Evolutionary conservation across 257 asterid genomes (phyloP).

Genomic region (Leptodermis oblonga): DNA sequence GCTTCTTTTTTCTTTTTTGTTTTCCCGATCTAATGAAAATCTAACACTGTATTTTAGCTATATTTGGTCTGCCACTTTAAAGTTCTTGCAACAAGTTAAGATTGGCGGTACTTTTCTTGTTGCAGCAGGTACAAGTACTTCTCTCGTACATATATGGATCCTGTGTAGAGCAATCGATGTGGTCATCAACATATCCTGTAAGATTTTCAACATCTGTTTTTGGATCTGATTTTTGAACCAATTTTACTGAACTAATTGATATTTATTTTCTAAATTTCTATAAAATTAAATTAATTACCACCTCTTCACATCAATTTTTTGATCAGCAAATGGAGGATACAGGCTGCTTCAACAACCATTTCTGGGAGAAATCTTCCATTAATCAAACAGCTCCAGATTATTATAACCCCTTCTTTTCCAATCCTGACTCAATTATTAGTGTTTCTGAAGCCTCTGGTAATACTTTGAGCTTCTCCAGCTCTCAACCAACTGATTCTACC

Average conservation of each 20-base stretch:
- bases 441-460: neutral
- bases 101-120: neutral
- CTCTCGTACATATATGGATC: constrained; percentile 5
- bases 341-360: neutral
- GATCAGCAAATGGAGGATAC: neutral
- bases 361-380: neutral
- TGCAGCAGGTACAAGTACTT: neutral
- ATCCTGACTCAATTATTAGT: too few relatives aligned
- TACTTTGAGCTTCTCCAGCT: too few relatives aligned
- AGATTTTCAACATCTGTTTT: neutral
- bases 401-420: neutral
- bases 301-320: too few relatives aligned
- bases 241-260: neutral
- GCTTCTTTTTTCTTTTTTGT: neutral
- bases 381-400: neutral
- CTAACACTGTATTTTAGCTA: neutral
- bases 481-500: neutral
- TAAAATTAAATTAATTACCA: neutral
- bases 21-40: neutral
- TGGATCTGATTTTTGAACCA: neutral
- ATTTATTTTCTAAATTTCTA: neutral
- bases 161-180: neutral
- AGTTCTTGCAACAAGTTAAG: neutral
- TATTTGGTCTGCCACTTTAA: neutral
- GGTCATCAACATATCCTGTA: constrained; percentile 10